These are phyloP conservation scores for Castanea sativa DNA, from an alignment of 306 rosid genomes.

Conservation along the genomic window DNA sequence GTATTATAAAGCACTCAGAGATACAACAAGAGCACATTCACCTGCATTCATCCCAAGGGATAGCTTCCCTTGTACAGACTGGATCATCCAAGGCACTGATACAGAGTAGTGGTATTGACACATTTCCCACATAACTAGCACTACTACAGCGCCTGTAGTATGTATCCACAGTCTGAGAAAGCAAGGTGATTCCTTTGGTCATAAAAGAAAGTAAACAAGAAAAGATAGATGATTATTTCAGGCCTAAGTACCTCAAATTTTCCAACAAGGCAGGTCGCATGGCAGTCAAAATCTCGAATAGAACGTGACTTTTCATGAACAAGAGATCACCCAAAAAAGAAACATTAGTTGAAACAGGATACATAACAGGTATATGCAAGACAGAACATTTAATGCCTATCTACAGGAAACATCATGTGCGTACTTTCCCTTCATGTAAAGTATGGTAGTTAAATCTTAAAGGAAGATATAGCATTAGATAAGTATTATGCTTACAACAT, in stretches of 20 bases:
- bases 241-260: constrained; percentile 69
- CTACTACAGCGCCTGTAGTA: constrained; percentile 86
- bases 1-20: constrained; percentile 9
- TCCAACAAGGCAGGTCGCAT: constrained; percentile 85
- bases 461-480: background rate
- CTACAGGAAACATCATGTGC: background rate
- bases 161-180: constrained; percentile 85
- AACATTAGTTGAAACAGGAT: constrained; percentile 13
- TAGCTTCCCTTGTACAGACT: constrained; percentile 92
- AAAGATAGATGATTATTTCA: constrained; percentile 10
- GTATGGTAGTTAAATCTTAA: background rate
- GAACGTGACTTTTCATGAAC: constrained; percentile 65
- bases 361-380: background rate
- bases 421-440: background rate
- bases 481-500: background rate
- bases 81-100: constrained; percentile 97
- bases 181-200: constrained; percentile 21
- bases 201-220: background rate
- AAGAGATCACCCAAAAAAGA: constrained; percentile 21
- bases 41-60: constrained; percentile 99
- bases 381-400: background rate
- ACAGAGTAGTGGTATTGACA: constrained; percentile 87
- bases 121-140: constrained; percentile 68
- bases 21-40: constrained; percentile 27
- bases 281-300: constrained; percentile 84